A percentile compares a stretch with the other conserved stretches of the same genome.
phyloP scores from a whole-genome alignment of 805 yeast genomes.

The Lipomyces sp. region DNA sequence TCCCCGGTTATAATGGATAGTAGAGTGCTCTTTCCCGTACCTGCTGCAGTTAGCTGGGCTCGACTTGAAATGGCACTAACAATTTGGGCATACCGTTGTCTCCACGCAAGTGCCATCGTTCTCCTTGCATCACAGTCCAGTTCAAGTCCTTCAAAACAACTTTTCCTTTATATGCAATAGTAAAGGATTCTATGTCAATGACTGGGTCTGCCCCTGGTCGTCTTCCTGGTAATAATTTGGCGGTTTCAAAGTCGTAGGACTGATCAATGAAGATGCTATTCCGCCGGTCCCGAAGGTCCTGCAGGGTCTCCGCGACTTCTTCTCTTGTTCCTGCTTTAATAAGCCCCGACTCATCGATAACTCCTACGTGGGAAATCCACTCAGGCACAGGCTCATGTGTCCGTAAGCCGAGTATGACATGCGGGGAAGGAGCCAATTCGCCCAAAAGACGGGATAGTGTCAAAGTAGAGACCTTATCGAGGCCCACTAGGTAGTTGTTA shows the following conservation, averaged over 20 bases:
- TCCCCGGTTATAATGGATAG: conserved; percentile 86
- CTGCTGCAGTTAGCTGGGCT: conserved; percentile 10
- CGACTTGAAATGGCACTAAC: background rate
- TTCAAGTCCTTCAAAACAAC: conserved; percentile 62
- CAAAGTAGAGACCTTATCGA: conserved; percentile 74
- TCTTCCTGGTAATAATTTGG: conserved; percentile 9
- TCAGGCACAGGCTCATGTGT: conserved; percentile 74
- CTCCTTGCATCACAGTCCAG: conserved; percentile 73
- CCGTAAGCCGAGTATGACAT: conserved; percentile 75
- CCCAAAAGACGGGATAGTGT: conserved; percentile 62
- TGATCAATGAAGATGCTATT: conserved; percentile 18
- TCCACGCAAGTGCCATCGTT: conserved; percentile 88
- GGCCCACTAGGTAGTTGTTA: conserved; percentile 55
- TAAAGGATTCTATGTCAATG: conserved; percentile 64
- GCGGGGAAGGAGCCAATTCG: conserved; percentile 53
- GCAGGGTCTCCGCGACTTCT: conserved; percentile 41
- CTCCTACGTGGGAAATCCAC: conserved; percentile 78
- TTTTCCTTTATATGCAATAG: conserved; percentile 67
- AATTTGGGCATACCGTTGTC: conserved; percentile 61
- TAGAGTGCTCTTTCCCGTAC: conserved; percentile 84
- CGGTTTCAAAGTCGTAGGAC: conserved; percentile 19
- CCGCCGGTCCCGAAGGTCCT: conserved; percentile 27
- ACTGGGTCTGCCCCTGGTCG: conserved; percentile 37
- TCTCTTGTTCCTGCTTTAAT: conserved; percentile 53
- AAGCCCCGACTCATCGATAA: conserved; percentile 63